Evolutionary conservation across 2,329 filamentous ascomycete genomes (phyloP), one percentile per base, ranked within the genome.

Genomic region (Fusarium musae): DNA sequence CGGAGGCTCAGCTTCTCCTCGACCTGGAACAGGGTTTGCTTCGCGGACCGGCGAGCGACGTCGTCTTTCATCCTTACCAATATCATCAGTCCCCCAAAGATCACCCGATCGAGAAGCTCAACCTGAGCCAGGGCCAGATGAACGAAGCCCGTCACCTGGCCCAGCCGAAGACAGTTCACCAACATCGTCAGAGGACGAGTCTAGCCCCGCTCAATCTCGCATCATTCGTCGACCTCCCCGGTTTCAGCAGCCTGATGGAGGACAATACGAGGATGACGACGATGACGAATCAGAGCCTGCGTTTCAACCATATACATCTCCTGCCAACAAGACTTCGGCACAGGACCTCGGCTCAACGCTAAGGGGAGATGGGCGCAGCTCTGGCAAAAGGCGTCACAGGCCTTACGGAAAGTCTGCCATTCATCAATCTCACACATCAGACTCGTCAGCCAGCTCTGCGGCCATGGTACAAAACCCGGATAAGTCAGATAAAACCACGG

Each of bases 211-310:
- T 7, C 86, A 90, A 76, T 90, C 88, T 19, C 85, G 88, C 63
- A 90, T 90, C 70, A 90, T 90, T 75, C 87, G 87, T 28, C 86
- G 89, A 5, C 89, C 89, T 6, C 88, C 89, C 16, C 84, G 87
- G 26, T 89, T 86, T 64, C 83, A 85, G 54, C 77, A 76, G 50
- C 77, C 78, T 59, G 83, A 85, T n/a, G 79, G 78, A 17, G 75
- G 77, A 7, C 79, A 77, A 9, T 84, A 84, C 36, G 82, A 82
- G 17, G 86, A 83, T 26, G 88, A 89, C n/a, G 87, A 89, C 5
- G 89, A 89, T 16, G 86, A 87, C 4, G 88, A 89, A 60, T 84
- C 83, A 6, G 87, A 89, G 72, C 87, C 88, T 1, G 88, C 88
- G 0, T 90, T 90, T 74, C 81, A 88, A 36, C 86, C 85, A 0